These are phyloP conservation scores for Fusarium sp. DNA, from an alignment of 2,329 filamentous ascomycete species.

Conservation along the genomic window DNA sequence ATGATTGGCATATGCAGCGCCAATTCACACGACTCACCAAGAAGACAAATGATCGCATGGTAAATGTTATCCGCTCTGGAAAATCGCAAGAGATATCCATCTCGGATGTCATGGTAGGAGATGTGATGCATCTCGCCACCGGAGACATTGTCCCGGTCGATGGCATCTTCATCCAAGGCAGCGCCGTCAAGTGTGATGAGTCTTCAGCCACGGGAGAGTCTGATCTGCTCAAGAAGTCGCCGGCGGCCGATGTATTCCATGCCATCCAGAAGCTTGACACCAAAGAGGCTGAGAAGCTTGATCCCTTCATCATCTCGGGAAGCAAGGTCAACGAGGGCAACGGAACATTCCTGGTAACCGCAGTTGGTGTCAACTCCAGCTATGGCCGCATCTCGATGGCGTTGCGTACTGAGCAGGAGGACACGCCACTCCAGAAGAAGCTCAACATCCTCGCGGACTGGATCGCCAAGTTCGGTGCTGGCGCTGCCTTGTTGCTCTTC, in stretches of 20 bases:
- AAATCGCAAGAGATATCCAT: slow-evolving; percentile 73
- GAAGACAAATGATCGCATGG: slow-evolving; percentile 72
- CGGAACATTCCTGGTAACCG: slow-evolving; percentile 66
- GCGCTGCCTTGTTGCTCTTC: slow-evolving; percentile 79
- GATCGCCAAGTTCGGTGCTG: slow-evolving; percentile 64
- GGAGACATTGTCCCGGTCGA: slow-evolving; percentile 79
- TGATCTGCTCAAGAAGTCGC: slow-evolving; percentile 76
- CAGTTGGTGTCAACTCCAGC: slow-evolving; percentile 66
- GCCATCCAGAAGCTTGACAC: slow-evolving; percentile 59
- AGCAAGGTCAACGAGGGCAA: slow-evolving; percentile 65
- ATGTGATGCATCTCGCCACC: slow-evolving; percentile 75
- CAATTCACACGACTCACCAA: slow-evolving; percentile 73
- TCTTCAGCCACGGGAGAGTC: slow-evolving; percentile 81
- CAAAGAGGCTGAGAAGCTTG: slow-evolving; percentile 60
- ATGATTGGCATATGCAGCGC: slow-evolving; percentile 77
- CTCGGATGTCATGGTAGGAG: slow-evolving; percentile 75
- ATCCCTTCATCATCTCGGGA: slow-evolving; percentile 74
- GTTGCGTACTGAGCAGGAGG: slow-evolving; percentile 62
- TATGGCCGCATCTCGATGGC: slow-evolving; percentile 69
- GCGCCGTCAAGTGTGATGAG: slow-evolving; percentile 73
- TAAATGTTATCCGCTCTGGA: slow-evolving; percentile 76
- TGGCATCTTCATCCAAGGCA: slow-evolving; percentile 72
- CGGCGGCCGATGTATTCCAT: slow-evolving; percentile 68
- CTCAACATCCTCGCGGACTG: slow-evolving; percentile 52
- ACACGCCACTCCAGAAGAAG: slow-evolving; percentile 67